Conservation (phyloP, 306 rosid genomes). For the Citrullus mucosospermus region DNA sequence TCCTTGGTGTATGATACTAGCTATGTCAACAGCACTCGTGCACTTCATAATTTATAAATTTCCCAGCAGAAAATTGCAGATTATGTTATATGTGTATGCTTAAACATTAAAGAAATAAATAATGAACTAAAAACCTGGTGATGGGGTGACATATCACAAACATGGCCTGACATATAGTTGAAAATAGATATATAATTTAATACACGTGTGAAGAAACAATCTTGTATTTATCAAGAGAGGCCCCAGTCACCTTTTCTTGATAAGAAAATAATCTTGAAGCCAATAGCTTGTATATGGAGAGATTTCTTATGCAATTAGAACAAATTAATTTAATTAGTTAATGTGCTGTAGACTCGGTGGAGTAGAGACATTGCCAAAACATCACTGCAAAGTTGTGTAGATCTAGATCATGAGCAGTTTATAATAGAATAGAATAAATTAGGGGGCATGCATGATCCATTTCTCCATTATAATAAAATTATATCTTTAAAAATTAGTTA, state of each 20-base stretch:
- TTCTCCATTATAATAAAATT: neutral
- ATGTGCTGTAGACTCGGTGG: slow-evolving; percentile 13
- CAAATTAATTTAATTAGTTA: neutral
- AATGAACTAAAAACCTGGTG: neutral
- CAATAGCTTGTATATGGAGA: no score
- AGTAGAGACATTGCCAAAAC: slow-evolving; percentile 20
- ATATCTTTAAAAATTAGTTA: neutral
- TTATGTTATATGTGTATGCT: neutral
- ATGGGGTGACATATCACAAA: neutral
- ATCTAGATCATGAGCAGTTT: slow-evolving; percentile 17
- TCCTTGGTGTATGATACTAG: neutral
- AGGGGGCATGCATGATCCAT: neutral
- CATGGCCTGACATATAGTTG: neutral
- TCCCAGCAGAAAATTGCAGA: neutral
- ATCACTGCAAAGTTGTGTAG: slow-evolving; percentile 5
- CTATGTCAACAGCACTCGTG: neutral
- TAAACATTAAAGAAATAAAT: neutral
- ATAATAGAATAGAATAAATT: neutral
- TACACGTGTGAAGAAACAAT: neutral
- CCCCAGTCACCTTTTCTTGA: neutral
- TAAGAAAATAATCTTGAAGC: neutral
- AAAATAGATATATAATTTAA: neutral
- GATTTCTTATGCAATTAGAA: neutral
- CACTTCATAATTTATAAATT: neutral
- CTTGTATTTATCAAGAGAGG: neutral